A percentile compares a stretch with the other conserved stretches of the same genome.
phyloP scores from a whole-genome alignment of 2,329 filamentous ascomycete genomes.

The Corynespora cassiicola region DNA sequence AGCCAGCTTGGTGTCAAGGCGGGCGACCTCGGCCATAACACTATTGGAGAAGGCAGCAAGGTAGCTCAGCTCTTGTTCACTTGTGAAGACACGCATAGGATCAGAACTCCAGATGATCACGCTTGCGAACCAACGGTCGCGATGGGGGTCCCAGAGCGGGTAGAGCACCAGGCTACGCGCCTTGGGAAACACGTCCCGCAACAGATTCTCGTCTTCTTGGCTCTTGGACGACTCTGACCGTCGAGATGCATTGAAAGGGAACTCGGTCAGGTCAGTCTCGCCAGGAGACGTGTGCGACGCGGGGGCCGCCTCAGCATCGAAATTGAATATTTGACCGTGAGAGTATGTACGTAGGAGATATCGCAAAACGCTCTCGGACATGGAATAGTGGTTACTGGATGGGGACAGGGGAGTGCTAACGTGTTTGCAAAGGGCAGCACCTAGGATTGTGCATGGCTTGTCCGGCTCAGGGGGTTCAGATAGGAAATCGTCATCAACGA shows the following conservation, averaged over 20 bases:
- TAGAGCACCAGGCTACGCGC: conserved; percentile 47
- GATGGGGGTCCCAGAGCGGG: conserved; percentile 48
- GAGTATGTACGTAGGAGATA: conserved; percentile 42
- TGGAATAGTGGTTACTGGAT: conserved; percentile 23
- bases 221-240: conserved; percentile 37
- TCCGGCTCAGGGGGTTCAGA: conserved; percentile 38
- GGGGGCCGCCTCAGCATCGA: conserved; percentile 33
- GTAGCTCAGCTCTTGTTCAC: conserved; percentile 45
- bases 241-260: conserved; percentile 27
- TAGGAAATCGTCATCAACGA: conserved; percentile 43
- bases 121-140: conserved; percentile 46
- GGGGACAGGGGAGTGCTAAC: conserved; percentile 13
- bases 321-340: conserved; percentile 47
- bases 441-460: conserved; percentile 40
- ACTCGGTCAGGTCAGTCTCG: no score
- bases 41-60: conserved; percentile 47
- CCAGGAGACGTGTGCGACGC: conserved; percentile 16
- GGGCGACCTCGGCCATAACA: conserved; percentile 47
- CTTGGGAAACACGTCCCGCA: conserved; percentile 40
- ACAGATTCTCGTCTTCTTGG: conserved; percentile 40
- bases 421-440: conserved; percentile 30
- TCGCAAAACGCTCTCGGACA: conserved; percentile 40
- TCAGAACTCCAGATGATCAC: conserved; percentile 46
- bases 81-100: conserved; percentile 45
- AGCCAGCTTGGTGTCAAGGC: conserved; percentile 45